Evolutionary conservation across 2,329 filamentous ascomycete species (phyloP).

Genomic region (Monilinia vaccinii-corymbosi): DNA sequence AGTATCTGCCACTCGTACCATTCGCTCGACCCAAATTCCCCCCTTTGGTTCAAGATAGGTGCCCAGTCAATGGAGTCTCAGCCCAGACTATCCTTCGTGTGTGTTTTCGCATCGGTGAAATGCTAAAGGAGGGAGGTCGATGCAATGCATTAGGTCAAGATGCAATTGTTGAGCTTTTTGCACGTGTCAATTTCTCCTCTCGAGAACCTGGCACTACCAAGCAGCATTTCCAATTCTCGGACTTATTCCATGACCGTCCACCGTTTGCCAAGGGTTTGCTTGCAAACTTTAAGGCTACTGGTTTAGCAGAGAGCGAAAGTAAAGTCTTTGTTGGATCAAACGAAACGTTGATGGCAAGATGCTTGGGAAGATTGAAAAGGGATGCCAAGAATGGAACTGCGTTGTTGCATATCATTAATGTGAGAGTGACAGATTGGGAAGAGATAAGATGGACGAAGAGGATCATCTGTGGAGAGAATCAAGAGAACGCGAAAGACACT

Average conservation of each 20-base stretch:
- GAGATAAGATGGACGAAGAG: constrained; percentile 43
- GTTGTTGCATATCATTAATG: constrained; percentile 37
- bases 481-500: constrained; percentile 7
- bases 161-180: constrained; percentile 55
- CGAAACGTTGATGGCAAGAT: constrained; percentile 35
- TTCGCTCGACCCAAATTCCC: constrained; percentile 46
- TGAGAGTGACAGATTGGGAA: constrained; percentile 44
- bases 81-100: constrained; percentile 41
- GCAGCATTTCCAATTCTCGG: constrained; percentile 56
- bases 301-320: constrained; percentile 39
- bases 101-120: constrained; percentile 56
- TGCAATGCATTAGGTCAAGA: constrained; percentile 39
- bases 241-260: constrained; percentile 49
- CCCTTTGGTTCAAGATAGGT: constrained; percentile 38
- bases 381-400: constrained; percentile 33
- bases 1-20: constrained; percentile 30
- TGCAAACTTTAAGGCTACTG: constrained; percentile 37
- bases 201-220: constrained; percentile 41
- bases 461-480: constrained; percentile 30
- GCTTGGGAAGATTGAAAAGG: constrained; percentile 39
- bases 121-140: constrained; percentile 39
- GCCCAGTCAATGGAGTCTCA: constrained; percentile 44
- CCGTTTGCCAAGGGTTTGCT: constrained; percentile 43
- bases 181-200: constrained; percentile 47
- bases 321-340: constrained; percentile 32